Evolutionary conservation across 1,284 basidiomycete species (phyloP), one percentile per base, ranked within the genome.

Genomic region (Austroboletus novae-zelandiae): DNA sequence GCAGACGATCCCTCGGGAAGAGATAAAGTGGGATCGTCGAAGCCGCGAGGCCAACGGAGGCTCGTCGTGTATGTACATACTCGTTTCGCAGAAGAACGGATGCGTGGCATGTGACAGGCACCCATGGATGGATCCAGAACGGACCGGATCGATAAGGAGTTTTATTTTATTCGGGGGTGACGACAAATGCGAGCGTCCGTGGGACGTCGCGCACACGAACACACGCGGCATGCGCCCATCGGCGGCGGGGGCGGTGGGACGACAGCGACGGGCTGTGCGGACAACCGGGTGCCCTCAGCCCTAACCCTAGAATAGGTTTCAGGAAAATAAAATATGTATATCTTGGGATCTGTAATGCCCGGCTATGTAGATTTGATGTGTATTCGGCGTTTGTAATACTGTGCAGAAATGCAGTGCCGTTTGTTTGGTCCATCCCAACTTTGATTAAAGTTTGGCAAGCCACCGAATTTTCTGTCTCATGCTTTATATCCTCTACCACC

Each of bases 401-500:
- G n/a, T 35, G n/a, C 34, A 35, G 34, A 34, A 15, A 14, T 50
- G 40, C 50, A 32, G 47, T 57, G 55, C 45, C 34, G 47, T 61
- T 64, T 66, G 68, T 66, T 66, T 70, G 67, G 59, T 48, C 52
- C 13, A 32, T 13, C 52, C 43, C 51, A 65, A 66, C 59, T 50
- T 42, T 56, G 60, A 61, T 61, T 61, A 52, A 61, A 61, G 59
- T 64, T 61, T 61, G 60, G 54, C 35, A 9, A 41, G 44, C 25
- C 18, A 31, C 45, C 36, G 42, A 53, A 45, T 52, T 67, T 67
- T 57, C 54, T 44, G 54, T 59, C 58, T 65, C 56, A 66, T 66
- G 65, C 47, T 68, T 69, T 67, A 69, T 66, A 66, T 70, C 65
- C 61, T 45, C 65, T 61, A 63, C 58, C 64, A 65, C 51, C 62